phyloP scores from a whole-genome alignment of 768 basidiomycete species.

The Suillus discolor region DNA sequence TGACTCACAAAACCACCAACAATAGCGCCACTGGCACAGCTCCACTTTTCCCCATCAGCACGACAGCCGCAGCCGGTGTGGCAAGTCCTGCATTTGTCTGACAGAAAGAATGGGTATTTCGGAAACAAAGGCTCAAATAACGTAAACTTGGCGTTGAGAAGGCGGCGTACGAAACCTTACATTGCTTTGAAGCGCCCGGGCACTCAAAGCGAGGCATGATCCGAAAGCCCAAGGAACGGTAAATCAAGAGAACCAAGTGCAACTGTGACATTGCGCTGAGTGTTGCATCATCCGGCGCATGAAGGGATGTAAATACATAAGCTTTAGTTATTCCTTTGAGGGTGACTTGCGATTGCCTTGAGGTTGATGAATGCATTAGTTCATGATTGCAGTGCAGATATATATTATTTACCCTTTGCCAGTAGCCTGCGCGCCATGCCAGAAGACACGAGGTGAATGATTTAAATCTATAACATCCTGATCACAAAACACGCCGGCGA shows the following conservation, averaged over 20 bases:
- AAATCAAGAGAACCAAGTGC: conserved; percentile 42
- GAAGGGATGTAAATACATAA: conserved; percentile 18
- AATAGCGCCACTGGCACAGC: conserved; percentile 37
- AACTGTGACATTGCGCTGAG: conserved; percentile 25
- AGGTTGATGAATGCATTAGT: background rate
- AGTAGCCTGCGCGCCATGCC: conserved; percentile 33
- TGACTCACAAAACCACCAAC: conserved; percentile 31
- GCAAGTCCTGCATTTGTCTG: conserved; percentile 28
- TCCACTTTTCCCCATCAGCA: conserved; percentile 37
- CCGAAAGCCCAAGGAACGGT: conserved; percentile 35
- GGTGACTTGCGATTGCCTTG: conserved; percentile 38
- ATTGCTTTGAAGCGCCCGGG: conserved; percentile 20
- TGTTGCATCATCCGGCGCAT: background rate
- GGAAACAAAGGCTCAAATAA: conserved; percentile 37
- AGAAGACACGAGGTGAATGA: conserved; percentile 6
- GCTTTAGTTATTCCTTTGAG: conserved; percentile 39
- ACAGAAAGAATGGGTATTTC: conserved; percentile 30
- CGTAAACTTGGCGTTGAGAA: conserved; percentile 2
- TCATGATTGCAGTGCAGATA: background rate
- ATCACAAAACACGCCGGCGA: conserved; percentile 38
- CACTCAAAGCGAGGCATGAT: conserved; percentile 33
- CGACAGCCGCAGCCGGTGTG: conserved; percentile 34
- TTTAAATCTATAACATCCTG: conserved; percentile 28
- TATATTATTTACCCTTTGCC: conserved; percentile 36
- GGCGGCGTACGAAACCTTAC: conserved; percentile 1